These are phyloP conservation scores for Komagataella populi DNA, from an alignment of 805 yeast genomes.

Conservation along the genomic window DNA sequence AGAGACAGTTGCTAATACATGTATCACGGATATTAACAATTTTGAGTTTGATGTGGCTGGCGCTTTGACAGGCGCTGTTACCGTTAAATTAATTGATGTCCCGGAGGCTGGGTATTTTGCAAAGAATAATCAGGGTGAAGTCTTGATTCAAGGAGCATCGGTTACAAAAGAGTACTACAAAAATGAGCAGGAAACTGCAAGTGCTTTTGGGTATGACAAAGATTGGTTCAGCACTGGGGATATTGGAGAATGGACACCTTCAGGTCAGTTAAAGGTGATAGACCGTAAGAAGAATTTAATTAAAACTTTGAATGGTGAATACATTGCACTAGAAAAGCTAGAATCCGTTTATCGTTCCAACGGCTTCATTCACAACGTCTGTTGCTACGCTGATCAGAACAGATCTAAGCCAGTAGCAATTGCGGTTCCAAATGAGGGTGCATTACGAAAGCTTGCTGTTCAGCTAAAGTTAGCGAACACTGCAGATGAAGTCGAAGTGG, in stretches of 20 bases:
- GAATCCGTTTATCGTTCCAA: slow-evolving; percentile 87
- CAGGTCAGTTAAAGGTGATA: slow-evolving; percentile 70
- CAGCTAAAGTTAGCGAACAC: slow-evolving; percentile 35
- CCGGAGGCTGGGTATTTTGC: slow-evolving; percentile 87
- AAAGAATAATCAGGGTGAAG: slow-evolving; percentile 86
- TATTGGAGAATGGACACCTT: slow-evolving; percentile 81
- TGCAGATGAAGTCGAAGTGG: slow-evolving; percentile 25
- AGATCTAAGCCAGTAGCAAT: slow-evolving; percentile 91
- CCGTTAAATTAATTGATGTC: slow-evolving; percentile 83
- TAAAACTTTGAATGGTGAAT: slow-evolving; percentile 94
- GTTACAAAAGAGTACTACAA: slow-evolving; percentile 69
- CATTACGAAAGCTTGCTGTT: slow-evolving; percentile 46
- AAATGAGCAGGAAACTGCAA: slow-evolving; percentile 69
- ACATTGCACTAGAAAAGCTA: slow-evolving; percentile 89
- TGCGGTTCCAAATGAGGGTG: slow-evolving; percentile 65
- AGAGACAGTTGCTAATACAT: slow-evolving; percentile 85
- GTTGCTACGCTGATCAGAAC: slow-evolving; percentile 83
- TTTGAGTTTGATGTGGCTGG: slow-evolving; percentile 75
- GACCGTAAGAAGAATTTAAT: slow-evolving; percentile 95
- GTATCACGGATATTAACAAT: slow-evolving; percentile 49
- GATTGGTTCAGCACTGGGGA: slow-evolving; percentile 98
- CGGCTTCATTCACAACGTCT: slow-evolving; percentile 61
- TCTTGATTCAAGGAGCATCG: slow-evolving; percentile 63
- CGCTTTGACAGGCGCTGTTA: slow-evolving; percentile 67
- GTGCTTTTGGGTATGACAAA: slow-evolving; percentile 58